Conservation (phyloP, 441 rosid species). For the Populus hybrid region DNA sequence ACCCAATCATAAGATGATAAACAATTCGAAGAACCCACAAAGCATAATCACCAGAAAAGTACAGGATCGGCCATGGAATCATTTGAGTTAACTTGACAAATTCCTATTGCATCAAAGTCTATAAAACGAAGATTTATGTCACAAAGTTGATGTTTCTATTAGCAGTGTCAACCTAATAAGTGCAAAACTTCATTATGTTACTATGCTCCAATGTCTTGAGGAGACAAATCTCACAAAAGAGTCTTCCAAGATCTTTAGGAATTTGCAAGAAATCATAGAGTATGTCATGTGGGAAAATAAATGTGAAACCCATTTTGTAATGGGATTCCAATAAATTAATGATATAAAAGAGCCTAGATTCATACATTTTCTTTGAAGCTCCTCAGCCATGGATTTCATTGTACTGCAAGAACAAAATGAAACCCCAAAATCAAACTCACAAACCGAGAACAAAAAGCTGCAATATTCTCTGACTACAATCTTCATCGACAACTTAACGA, state of each 20-base stretch:
- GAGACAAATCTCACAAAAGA: constrained; percentile 86
- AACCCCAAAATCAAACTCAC: constrained; percentile 19
- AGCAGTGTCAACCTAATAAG: constrained; percentile 85
- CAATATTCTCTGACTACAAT: too few species aligned
- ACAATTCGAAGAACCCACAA: constrained; percentile 16
- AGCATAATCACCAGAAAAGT: constrained; percentile 7
- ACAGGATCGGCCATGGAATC: constrained; percentile 8
- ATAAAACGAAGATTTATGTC: constrained; percentile 94
- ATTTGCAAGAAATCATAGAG: constrained; percentile 81
- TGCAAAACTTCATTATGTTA: constrained; percentile 87
- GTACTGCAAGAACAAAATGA: constrained; percentile 48
- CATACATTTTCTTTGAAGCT: constrained; percentile 91
- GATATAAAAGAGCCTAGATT: constrained; percentile 17
- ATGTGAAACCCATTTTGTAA: too few species aligned
- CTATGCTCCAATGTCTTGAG: constrained; percentile 84
- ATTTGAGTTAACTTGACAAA: constrained; percentile 6
- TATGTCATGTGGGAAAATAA: constrained; percentile 34
- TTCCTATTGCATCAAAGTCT: constrained; percentile 86
- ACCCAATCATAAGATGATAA: neutral
- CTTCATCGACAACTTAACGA: too few species aligned
- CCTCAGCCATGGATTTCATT: constrained; percentile 87
- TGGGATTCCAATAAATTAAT: constrained; percentile 6
- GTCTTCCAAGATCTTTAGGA: constrained; percentile 90
- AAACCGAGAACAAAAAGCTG: neutral
- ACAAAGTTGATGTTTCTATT: constrained; percentile 83